Evolutionary conservation across 2,329 filamentous ascomycete genomes (phyloP).

Genomic region (Grosmannia huntii): DNA sequence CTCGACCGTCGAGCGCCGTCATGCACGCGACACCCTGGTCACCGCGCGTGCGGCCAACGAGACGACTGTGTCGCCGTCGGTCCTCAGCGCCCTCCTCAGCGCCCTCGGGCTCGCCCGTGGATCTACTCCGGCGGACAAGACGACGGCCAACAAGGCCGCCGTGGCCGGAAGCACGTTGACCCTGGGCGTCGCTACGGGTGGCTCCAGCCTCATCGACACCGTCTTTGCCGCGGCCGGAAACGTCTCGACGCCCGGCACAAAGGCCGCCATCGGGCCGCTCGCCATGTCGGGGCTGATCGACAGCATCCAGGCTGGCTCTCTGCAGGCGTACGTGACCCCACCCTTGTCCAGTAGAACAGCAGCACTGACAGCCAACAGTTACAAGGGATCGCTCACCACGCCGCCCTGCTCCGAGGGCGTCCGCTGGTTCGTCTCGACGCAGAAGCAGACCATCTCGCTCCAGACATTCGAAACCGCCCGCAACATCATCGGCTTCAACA

Average conservation of each 20-base stretch:
- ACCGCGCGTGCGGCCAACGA: neutral
- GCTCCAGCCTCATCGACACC: conserved; percentile 31
- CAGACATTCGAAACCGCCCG: conserved; percentile 25
- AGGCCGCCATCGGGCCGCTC: conserved; percentile 26
- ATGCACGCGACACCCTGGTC: neutral
- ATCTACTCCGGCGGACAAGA: neutral
- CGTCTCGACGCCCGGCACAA: conserved; percentile 29
- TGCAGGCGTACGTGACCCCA: conserved; percentile 22
- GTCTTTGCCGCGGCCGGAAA: conserved; percentile 28
- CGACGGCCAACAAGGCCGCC: conserved; percentile 15
- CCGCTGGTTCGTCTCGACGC: conserved; percentile 33
- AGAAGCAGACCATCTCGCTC: conserved; percentile 25
- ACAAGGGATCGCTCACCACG: conserved; percentile 35
- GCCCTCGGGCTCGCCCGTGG: neutral
- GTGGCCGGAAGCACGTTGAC: neutral
- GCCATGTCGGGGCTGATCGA: conserved; percentile 29
- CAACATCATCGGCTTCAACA: conserved; percentile 34
- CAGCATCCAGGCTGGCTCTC: conserved; percentile 21
- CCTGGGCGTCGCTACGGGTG: conserved; percentile 15
- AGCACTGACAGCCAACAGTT: conserved; percentile 15
- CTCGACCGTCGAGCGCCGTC: neutral
- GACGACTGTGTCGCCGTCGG: neutral
- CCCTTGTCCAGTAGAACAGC: neutral
- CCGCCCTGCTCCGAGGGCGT: conserved; percentile 36
- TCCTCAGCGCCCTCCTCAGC: neutral